Conservation (phyloP, 2,329 filamentous ascomycete genomes). For the Fusarium irregulare region DNA sequence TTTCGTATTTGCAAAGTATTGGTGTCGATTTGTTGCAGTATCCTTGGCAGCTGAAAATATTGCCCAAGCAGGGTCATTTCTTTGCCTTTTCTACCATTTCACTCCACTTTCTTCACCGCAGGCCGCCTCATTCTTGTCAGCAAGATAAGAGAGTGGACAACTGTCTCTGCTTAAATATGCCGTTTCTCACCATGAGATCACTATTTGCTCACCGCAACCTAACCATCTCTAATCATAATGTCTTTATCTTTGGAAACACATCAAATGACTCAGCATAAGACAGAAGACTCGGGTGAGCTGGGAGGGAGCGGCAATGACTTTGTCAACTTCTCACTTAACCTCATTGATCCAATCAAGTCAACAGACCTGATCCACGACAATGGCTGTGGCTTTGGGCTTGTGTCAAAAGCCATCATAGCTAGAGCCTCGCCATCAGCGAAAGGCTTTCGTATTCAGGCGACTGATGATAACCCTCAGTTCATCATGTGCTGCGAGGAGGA, state of each 20-base stretch:
- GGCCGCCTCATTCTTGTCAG: background rate
- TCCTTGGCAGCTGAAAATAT: background rate
- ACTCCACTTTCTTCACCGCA: background rate
- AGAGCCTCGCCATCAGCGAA: background rate
- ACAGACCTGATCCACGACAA: background rate
- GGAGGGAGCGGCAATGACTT: background rate
- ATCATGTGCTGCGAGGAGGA: background rate
- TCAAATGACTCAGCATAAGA: background rate
- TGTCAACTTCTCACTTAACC: background rate
- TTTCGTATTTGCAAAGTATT: background rate
- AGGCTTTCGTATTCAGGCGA: background rate
- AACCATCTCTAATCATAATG: background rate
- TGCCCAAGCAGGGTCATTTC: background rate
- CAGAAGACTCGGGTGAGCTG: background rate
- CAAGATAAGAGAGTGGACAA: background rate
- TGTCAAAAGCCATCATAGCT: background rate
- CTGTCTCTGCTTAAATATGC: background rate
- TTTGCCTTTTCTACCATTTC: background rate
- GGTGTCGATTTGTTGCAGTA: background rate
- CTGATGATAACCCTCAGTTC: background rate
- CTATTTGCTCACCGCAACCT: background rate
- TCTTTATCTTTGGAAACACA: background rate
- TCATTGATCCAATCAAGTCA: background rate
- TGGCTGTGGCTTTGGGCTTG: background rate
- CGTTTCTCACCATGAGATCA: background rate